These are phyloP conservation scores for Carex arenaria DNA, from an alignment of 202 grass and related monocot species.

Conservation along the genomic window DNA sequence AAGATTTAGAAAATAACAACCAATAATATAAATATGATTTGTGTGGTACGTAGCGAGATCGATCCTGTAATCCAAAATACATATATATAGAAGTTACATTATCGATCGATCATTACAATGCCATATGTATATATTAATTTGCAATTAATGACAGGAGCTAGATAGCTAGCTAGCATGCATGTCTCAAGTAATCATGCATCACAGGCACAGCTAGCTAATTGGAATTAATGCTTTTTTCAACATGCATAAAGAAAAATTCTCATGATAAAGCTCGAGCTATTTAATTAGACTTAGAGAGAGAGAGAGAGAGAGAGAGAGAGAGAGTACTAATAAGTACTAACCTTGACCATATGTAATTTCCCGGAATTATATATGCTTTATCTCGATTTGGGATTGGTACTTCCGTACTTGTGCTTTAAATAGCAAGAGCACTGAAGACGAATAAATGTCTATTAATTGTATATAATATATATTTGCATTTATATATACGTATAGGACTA, in stretches of 20 bases:
- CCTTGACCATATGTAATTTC: background rate
- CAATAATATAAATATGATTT: background rate
- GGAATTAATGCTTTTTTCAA: too few relatives aligned
- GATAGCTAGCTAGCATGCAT: too few relatives aligned
- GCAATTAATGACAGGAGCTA: too few relatives aligned
- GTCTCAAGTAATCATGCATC: background rate
- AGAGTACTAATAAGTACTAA: too few relatives aligned
- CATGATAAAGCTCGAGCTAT: too few relatives aligned
- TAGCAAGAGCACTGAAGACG: background rate
- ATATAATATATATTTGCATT: background rate
- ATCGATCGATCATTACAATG: background rate
- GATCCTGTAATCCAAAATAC: background rate
- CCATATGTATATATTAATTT: too few relatives aligned
- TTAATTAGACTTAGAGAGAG: too few relatives aligned
- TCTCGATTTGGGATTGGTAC: too few relatives aligned
- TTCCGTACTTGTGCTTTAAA: background rate
- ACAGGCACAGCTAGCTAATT: background rate
- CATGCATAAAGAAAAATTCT: too few relatives aligned
- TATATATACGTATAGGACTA: background rate
- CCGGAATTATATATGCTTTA: background rate
- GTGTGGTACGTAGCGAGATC: background rate
- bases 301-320: too few relatives aligned
- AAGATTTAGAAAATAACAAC: background rate
- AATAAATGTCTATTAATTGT: background rate
- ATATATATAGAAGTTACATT: background rate